A percentile compares a stretch with the other conserved stretches of the same genome.
Evolutionary conservation across 2,329 filamentous ascomycete genomes (phyloP).

Genomic region (Sphaerostilbella broomeana): DNA sequence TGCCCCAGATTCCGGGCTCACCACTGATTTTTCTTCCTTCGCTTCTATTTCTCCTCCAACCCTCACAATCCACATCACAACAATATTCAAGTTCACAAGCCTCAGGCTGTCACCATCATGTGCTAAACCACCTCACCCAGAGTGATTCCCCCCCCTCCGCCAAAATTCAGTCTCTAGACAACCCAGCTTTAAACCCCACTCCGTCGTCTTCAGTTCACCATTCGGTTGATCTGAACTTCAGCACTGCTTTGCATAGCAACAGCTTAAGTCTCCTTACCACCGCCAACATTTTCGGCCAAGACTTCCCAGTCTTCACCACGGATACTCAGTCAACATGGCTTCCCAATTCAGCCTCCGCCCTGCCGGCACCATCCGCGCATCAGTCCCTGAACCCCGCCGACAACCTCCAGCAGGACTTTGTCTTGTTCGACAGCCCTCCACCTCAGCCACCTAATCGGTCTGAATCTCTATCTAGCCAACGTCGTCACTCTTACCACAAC

Average conservation of each 20-base stretch:
- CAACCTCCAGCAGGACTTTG: constrained; percentile 62
- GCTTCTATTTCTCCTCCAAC: constrained; percentile 28
- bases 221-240: constrained; percentile 63
- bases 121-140: constrained; percentile 46
- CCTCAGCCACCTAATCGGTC: constrained; percentile 33
- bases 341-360: constrained; percentile 60
- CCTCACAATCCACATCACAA: constrained; percentile 29
- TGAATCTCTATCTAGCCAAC: constrained; percentile 35
- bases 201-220: constrained; percentile 42
- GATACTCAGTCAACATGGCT: constrained; percentile 76
- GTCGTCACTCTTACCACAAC: constrained; percentile 41
- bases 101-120: constrained; percentile 46
- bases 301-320: constrained; percentile 74
- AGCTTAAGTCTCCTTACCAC: constrained; percentile 50
- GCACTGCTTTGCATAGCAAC: constrained; percentile 51
- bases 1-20: constrained; percentile 21
- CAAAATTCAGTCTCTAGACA: constrained; percentile 48
- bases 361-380: constrained; percentile 56
- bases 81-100: constrained; percentile 27
- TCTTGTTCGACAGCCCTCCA: constrained; percentile 60
- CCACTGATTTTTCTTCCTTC: constrained; percentile 15
- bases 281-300: constrained; percentile 57
- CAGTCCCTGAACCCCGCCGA: constrained; percentile 47
- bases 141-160: constrained; percentile 33
- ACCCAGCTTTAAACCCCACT: constrained; percentile 39